These are phyloP conservation scores for Calonectria pseudoturangicola DNA, from an alignment of 2,329 filamentous ascomycete species.

Conservation along the genomic window DNA sequence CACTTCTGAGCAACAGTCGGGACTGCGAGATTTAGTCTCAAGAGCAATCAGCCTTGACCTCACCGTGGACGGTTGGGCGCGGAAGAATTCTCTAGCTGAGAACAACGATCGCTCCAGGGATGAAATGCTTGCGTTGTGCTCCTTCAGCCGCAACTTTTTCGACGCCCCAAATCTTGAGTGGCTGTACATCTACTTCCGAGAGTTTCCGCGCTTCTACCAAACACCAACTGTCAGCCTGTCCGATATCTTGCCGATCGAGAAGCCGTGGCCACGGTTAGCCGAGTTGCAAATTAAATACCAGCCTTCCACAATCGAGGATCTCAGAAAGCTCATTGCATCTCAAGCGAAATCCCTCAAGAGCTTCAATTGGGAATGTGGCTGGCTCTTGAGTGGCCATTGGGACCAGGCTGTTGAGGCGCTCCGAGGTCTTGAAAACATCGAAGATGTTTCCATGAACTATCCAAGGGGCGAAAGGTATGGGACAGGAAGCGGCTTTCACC, in stretches of 20 bases:
- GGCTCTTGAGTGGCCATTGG: constrained; percentile 1
- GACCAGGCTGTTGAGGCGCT: constrained; percentile 3
- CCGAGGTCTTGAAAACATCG: neutral
- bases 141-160: neutral
- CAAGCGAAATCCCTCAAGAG: neutral
- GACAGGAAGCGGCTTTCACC: neutral
- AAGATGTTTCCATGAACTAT: neutral
- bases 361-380: neutral
- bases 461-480: constrained; percentile 5
- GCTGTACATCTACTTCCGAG: neutral
- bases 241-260: constrained; percentile 8
- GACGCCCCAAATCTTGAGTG: neutral
- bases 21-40: neutral
- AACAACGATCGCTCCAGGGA: constrained; percentile 5
- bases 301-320: neutral
- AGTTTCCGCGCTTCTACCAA: neutral
- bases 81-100: constrained; percentile 3
- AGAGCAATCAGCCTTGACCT: neutral
- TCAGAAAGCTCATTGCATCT: neutral
- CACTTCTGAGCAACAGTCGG: neutral
- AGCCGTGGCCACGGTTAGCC: neutral
- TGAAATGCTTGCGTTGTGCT: constrained; percentile 19
- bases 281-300: neutral
- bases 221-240: neutral
- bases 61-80: constrained; percentile 2